Base-by-base conservation (phyloP, 2,329 filamentous ascomycete species). In the Penicillium italicum region DNA sequence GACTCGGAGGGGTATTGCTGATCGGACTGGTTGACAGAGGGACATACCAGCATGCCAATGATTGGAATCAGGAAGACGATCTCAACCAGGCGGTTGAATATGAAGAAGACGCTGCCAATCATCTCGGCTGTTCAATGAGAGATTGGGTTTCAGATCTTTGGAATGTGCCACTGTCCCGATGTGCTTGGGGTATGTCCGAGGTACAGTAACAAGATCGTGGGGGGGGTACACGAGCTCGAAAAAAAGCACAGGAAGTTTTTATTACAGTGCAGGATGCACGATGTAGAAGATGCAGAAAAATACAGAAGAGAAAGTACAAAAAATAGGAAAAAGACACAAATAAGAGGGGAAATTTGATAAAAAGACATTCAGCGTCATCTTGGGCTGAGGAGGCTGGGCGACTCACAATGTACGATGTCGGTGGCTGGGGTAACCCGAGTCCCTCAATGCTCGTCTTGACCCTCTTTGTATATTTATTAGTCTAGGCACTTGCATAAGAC, bases 61-160 rank as follows among this genome's bases (percentile, higher is more conserved):
- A 82, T 80, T 31, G 84, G 84, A 59, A 86, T 83, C 63, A 86
- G 72, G 42, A 83, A 85, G 73, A 83, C 66, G 73, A 87, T 80
- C 70, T 87, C 76, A 69, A 81, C 76, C 68, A 85, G 66, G 56
- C 84, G 81, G 78, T 82, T 85, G 70, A 81, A 81, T 72, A 82
- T 77, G 77, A 86, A 87, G 64, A 85, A 80, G 45, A 86, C 66
- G 56, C 82, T 82, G 59, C 73, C 76, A 58, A 80, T 72, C 76
- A 80, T 79, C 53, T 70, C 59, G 50, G 48, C n/a, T 5, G 20
- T 54, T 37, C 10, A 33, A 20, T 28, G 18, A 36, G 31, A 53
- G 26, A 46, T 41, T 24, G 44, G 34, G 42, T 57, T 33, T 55
- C 37, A 57, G 60, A 59, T 61, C 50, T 59, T 16, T 56, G 57